Percentiles rank a stretch among this genome's conserved stretches.
These are phyloP conservation scores for Colletotrichum simmondsii DNA, from an alignment of 2,329 filamentous ascomycete genomes.

Conservation along the genomic window DNA sequence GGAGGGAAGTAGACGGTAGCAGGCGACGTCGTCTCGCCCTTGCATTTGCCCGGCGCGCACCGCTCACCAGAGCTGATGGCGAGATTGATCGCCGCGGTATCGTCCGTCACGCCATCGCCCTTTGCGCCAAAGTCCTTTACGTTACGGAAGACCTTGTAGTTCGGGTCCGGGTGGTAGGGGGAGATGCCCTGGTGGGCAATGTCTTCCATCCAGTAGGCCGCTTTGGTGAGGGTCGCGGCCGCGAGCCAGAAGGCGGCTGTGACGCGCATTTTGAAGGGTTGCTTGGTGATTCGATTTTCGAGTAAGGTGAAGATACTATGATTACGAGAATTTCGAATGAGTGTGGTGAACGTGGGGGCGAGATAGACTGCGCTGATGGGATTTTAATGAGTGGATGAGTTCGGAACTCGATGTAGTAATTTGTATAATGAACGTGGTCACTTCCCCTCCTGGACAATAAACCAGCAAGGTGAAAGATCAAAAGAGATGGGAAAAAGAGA, in stretches of 20 bases:
- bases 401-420: neutral
- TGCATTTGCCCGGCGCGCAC: constrained; percentile 48
- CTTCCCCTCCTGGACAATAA: neutral
- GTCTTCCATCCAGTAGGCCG: constrained; percentile 54
- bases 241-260: constrained; percentile 28
- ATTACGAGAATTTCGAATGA: neutral
- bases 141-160: constrained; percentile 59
- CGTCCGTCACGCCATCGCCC: constrained; percentile 50
- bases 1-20: constrained; percentile 51
- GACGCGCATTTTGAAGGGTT: constrained; percentile 28
- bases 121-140: constrained; percentile 57
- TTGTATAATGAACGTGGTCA: neutral
- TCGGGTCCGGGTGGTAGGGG: constrained; percentile 54
- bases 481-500: neutral
- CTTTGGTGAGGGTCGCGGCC: constrained; percentile 33
- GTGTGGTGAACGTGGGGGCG: neutral
- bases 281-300: neutral
- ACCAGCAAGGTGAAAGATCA: neutral
- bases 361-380: neutral
- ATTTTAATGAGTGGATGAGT: neutral
- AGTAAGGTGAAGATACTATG: no score
- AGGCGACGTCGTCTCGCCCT: constrained; percentile 51
- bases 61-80: constrained; percentile 52
- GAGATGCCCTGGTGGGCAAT: constrained; percentile 59
- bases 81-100: constrained; percentile 48